Base-by-base conservation (phyloP, 352 stramenopile genomes). In the Globisporangium heterothallicum region DNA sequence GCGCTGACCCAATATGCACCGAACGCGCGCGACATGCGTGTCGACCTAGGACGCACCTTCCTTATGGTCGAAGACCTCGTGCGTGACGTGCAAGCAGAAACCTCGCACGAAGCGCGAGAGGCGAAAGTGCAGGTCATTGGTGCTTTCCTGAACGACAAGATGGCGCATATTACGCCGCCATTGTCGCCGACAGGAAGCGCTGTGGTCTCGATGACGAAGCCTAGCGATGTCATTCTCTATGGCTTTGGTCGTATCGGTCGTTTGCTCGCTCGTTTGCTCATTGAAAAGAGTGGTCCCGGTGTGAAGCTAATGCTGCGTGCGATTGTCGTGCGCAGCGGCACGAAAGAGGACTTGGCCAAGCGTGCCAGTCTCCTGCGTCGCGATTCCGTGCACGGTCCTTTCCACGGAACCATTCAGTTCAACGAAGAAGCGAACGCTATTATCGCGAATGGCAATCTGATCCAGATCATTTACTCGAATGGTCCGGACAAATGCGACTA, bases 221-320 rank as follows among this genome's bases (percentile, higher is more conserved):
- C 85, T 25, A 81, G 74, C 46, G 78, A 92, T 59, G 83, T 96
- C 26, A 66, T 93, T 38, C 68, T 96, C 24, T 93, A 96, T 48
- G 86, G 86, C 16, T 94, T 94, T 44, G 86, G 84, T n/a, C 84
- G 86, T 30, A 96, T 96, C 32, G 86, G 86, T 26, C 78, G 86
- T 13, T 63, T 96, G 22, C 53, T 91, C 38, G 80, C 78, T 51
- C 68, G 78, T 13, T 53, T 94, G 42, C 68, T 94, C 16, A 92
- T 95, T 45, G 78, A 91, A 53, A 92, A 93, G 65, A 90, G 82
- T 64, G 86, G 79, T 1, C 72, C 81, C 0, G 84, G 84, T 26
- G 82, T 86, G 19, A 92, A 92, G 67, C 74, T 94, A 56, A 90
- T 92, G 76, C 72, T 96, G 38, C 86, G 84, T 45, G 86, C 78